These are phyloP conservation scores for Arthrocladium fulminans DNA, from an alignment of 2,329 filamentous ascomycete species.

Conservation along the genomic window DNA sequence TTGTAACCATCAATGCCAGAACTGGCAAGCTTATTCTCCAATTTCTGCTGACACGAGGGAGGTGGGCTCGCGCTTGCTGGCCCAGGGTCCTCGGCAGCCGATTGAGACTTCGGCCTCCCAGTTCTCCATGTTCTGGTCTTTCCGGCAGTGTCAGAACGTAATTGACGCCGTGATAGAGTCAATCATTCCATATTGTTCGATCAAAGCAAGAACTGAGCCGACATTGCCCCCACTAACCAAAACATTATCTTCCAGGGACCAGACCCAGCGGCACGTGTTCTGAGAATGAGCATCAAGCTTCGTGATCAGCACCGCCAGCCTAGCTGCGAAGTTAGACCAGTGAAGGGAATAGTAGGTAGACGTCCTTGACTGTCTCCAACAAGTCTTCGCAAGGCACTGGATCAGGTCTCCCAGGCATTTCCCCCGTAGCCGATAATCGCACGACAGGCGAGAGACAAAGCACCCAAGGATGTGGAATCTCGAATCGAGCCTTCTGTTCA, in stretches of 20 bases:
- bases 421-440: conserved; percentile 49
- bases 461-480: conserved; percentile 61
- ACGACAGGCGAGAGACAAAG: conserved; percentile 76
- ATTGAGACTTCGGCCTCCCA: neutral
- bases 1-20: conserved; percentile 14
- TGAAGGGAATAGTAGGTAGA: conserved; percentile 82
- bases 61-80: neutral
- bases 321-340: conserved; percentile 52
- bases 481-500: conserved; percentile 58
- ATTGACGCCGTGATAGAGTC: neutral
- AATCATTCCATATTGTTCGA: neutral
- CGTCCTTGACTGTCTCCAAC: conserved; percentile 77
- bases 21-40: conserved; percentile 16
- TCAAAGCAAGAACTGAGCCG: conserved; percentile 74
- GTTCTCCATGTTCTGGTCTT: neutral
- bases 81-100: neutral
- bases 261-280: conserved; percentile 88
- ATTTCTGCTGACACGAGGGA: conserved; percentile 4
- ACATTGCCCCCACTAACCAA: conserved; percentile 92
- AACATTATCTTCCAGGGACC: conserved; percentile 64
- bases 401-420: conserved; percentile 41
- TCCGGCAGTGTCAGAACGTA: conserved; percentile 5
- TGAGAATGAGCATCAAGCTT: conserved; percentile 72
- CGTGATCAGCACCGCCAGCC: conserved; percentile 66
- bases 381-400: conserved; percentile 60